Percentiles rank a stretch among this genome's conserved stretches.
Evolutionary conservation across 2,329 filamentous ascomycete genomes (phyloP).

Genomic region (Penicillium hordei): DNA sequence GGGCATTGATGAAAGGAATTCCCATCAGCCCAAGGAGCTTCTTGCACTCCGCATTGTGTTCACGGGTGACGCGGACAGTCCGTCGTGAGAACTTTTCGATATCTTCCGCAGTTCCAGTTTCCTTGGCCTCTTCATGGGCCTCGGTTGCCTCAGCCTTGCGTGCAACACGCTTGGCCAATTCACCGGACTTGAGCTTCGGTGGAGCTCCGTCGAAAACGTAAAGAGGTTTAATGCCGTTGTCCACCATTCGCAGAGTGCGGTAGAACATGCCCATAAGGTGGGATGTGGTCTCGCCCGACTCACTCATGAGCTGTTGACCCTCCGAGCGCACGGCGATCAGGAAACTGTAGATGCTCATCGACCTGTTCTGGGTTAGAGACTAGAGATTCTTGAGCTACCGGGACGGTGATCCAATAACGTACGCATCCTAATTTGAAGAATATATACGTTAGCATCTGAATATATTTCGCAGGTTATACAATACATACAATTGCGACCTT

Average conservation of each 20-base stretch:
- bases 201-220: conserved; percentile 98
- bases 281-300: conserved; percentile 93
- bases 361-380: conserved; percentile 52
- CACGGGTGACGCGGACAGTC: conserved; percentile 90
- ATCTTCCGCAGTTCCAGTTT: conserved; percentile 95
- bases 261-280: conserved; percentile 99
- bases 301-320: conserved; percentile 92
- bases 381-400: background rate
- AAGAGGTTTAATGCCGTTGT: conserved; percentile 97
- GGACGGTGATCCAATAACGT: conserved; percentile 24
- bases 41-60: conserved; percentile 96
- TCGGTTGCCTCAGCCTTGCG: conserved; percentile 91
- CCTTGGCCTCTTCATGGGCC: conserved; percentile 89
- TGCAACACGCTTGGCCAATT: conserved; percentile 92
- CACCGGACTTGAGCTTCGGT: conserved; percentile 95
- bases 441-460: conserved; percentile 20
- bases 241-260: conserved; percentile 94
- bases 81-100: conserved; percentile 94
- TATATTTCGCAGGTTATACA: background rate
- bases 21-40: conserved; percentile 91
- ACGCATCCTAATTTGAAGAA: conserved; percentile 55
- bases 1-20: conserved; percentile 89
- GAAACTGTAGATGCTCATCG: conserved; percentile 99
- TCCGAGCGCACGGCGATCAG: conserved; percentile 95
- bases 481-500: conserved; percentile 85